A percentile compares a stretch with the other conserved stretches of the same genome.
Conservation (phyloP, 352 stramenopile species). For the Bremia lactucae region DNA sequence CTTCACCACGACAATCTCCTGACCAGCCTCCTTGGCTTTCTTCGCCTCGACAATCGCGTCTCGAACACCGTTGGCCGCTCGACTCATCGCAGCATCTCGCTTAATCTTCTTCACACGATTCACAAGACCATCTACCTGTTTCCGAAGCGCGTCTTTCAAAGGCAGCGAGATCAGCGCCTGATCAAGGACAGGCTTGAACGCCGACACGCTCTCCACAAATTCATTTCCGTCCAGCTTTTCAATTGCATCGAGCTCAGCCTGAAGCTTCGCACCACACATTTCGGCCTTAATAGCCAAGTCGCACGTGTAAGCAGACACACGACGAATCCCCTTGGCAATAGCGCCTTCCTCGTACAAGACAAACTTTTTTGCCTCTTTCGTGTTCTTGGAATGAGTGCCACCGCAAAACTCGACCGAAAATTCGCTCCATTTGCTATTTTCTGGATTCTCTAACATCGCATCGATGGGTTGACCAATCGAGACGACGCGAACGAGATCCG, state of each 20-base stretch:
- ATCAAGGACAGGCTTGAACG: slow-evolving; percentile 86
- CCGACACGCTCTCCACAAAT: slow-evolving; percentile 83
- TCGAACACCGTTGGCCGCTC: slow-evolving; percentile 59
- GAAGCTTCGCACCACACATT: slow-evolving; percentile 66
- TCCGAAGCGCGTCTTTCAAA: slow-evolving; percentile 79
- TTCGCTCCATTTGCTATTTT: slow-evolving; percentile 82
- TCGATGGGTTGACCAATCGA: slow-evolving; percentile 85
- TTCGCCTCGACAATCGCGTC: slow-evolving; percentile 41
- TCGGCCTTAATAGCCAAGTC: slow-evolving; percentile 83
- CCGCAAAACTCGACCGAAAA: slow-evolving; percentile 99
- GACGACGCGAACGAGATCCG: slow-evolving; percentile 96
- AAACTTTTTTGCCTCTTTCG: slow-evolving; percentile 92
- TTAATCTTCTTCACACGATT: slow-evolving; percentile 76
- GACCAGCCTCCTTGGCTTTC: slow-evolving; percentile 44
- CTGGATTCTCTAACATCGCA: slow-evolving; percentile 75
- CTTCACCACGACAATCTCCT: slow-evolving; percentile 81
- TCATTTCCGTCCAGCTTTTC: slow-evolving; percentile 58
- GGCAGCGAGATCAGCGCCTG: slow-evolving; percentile 83
- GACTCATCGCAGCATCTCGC: slow-evolving; percentile 58
- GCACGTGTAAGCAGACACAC: slow-evolving; percentile 91
- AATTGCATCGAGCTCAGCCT: slow-evolving; percentile 67
- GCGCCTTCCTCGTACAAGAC: slow-evolving; percentile 94
- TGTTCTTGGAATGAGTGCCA: slow-evolving; percentile 96
- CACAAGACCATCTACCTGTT: slow-evolving; percentile 63
- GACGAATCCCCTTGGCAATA: slow-evolving; percentile 95